Evolutionary conservation across 225 moss, liverwort and hornwort species (phyloP).

Genomic region (Neckera pumila): DNA sequence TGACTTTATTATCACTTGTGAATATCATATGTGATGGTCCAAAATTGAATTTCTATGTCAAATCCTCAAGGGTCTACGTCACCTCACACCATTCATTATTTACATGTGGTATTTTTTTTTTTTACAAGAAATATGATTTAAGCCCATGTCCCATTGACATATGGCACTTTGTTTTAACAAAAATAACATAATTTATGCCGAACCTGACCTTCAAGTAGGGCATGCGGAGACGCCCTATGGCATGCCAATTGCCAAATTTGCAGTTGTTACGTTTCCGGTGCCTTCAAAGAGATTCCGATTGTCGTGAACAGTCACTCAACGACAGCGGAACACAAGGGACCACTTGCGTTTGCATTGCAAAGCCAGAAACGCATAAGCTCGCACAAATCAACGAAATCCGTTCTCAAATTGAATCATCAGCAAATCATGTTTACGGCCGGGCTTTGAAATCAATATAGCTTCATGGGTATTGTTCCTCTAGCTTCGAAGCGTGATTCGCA

Average conservation of each 20-base stretch:
- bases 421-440: too few species aligned
- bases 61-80: rapidly evolving
- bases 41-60: background rate
- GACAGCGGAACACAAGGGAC: background rate
- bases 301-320: background rate
- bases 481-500: background rate
- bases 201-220: background rate
- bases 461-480: background rate
- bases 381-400: background rate
- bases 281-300: background rate
- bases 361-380: background rate
- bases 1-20: background rate
- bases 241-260: background rate
- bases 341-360: background rate
- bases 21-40: rapidly evolving
- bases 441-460: background rate
- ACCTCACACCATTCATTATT: background rate
- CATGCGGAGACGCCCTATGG: background rate
- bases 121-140: too few species aligned
- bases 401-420: background rate
- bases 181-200: background rate
- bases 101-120: background rate
- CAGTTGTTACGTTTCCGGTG: background rate
- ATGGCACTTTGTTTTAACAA: too few species aligned
- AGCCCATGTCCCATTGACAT: background rate